A percentile compares a stretch with the other conserved stretches of the same genome.
phyloP scores from a whole-genome alignment of 1,284 basidiomycete genomes.

The Thecaphora thlaspeos region DNA sequence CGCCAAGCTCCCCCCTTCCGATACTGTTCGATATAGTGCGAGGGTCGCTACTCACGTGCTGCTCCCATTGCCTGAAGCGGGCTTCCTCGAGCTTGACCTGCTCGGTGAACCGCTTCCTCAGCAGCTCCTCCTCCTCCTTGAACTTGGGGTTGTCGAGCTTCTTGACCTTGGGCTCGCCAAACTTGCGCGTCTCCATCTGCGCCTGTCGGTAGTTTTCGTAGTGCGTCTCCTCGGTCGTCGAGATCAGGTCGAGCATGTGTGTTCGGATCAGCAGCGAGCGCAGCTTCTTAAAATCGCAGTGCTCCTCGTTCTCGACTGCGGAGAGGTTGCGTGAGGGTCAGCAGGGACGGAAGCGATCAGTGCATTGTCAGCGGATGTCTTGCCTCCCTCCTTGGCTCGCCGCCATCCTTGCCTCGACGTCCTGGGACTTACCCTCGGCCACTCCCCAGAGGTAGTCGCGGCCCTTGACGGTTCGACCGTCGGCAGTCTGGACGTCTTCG shows the following conservation, averaged over 20 bases:
- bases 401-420: too few relatives aligned
- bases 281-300: conserved; percentile 99
- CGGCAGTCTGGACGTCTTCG: conserved; percentile 84
- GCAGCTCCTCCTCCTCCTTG: conserved; percentile 96
- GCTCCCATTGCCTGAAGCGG: conserved; percentile 98
- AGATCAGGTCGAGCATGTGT: conserved; percentile 97
- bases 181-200: conserved; percentile 99
- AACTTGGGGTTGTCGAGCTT: conserved; percentile 99
- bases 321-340: too few relatives aligned
- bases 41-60: conserved; percentile 76
- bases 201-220: conserved; percentile 98
- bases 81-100: conserved; percentile 99
- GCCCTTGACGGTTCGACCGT: conserved; percentile 92
- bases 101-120: conserved; percentile 96
- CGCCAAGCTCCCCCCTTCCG: too few relatives aligned
- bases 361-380: too few relatives aligned
- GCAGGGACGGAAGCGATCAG: too few relatives aligned
- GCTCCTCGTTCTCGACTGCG: conserved; percentile 86
- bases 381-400: too few relatives aligned
- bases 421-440: conserved; percentile 70
- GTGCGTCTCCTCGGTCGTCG: conserved; percentile 90
- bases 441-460: conserved; percentile 99
- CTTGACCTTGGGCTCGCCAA: conserved; percentile 97
- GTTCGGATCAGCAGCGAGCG: conserved; percentile 93
- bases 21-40: too few relatives aligned